Evolutionary conservation across 306 rosid species (phyloP).

Genomic region (apple (Malus domestica)): DNA sequence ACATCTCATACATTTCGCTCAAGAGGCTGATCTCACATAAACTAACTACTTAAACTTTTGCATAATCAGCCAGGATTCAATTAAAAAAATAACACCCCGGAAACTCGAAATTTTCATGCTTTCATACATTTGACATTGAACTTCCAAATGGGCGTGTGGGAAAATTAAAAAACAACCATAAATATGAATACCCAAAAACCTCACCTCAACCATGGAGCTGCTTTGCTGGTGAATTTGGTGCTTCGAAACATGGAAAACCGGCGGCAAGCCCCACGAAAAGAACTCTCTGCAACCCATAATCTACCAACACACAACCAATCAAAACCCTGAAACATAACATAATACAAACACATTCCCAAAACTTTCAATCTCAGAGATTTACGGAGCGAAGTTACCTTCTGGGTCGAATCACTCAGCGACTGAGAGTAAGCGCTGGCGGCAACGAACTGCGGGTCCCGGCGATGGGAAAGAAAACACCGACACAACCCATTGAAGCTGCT

Average conservation of each 20-base stretch:
- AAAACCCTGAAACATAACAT: neutral
- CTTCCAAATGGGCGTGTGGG: neutral
- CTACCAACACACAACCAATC: slow-evolving; percentile 34
- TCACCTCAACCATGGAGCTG: slow-evolving; percentile 71
- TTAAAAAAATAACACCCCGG: neutral
- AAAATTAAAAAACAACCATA: neutral
- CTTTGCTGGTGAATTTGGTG: slow-evolving; percentile 74
- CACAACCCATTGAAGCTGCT: slow-evolving; percentile 27
- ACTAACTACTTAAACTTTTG: neutral
- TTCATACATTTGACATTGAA: neutral
- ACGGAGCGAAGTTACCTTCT: slow-evolving; percentile 25
- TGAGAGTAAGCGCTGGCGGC: slow-evolving; percentile 7
- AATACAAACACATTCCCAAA: neutral
- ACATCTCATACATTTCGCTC: neutral
- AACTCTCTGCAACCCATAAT: slow-evolving; percentile 34
- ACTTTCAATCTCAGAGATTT: neutral
- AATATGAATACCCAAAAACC: neutral
- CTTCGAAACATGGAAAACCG: slow-evolving; percentile 37
- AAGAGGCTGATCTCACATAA: neutral
- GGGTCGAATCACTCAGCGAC: slow-evolving; percentile 22
- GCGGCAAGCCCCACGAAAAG: slow-evolving; percentile 33
- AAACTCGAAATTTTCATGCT: neutral
- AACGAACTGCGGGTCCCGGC: slow-evolving; percentile 21
- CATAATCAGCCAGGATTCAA: neutral
- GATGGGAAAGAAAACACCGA: slow-evolving; percentile 35